Evolutionary conservation across 139 green algal genomes (phyloP).

Genomic region (Tetraselmis chui): DNA sequence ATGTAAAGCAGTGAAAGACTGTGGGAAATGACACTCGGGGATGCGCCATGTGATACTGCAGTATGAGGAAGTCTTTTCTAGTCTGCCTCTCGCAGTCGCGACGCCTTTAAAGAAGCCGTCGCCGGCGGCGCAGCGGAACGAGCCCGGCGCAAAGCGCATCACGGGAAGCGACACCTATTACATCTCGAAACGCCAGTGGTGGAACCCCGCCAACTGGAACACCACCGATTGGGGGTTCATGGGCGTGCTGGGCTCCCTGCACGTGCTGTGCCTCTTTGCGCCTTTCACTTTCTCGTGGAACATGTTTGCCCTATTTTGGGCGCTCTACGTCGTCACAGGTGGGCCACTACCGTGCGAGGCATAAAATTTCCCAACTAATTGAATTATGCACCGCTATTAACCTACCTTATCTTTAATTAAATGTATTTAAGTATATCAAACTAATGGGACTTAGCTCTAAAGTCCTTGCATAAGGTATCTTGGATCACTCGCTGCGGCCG

Average conservation of each 20-base stretch:
- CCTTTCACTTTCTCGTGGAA: background rate
- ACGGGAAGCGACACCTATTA: background rate
- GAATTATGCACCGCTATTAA: too few relatives aligned
- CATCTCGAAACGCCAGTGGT: background rate
- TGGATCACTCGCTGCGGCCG: too few relatives aligned
- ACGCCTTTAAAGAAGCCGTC: background rate
- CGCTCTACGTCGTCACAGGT: background rate
- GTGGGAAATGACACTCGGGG: too few relatives aligned
- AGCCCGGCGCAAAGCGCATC: background rate
- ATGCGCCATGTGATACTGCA: too few relatives aligned
- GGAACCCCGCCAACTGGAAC: background rate
- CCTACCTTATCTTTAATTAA: too few relatives aligned
- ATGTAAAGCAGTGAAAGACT: too few relatives aligned
- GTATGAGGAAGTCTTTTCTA: background rate
- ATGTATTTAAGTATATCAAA: too few relatives aligned
- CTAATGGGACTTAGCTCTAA: too few relatives aligned
- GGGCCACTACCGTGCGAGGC: too few relatives aligned
- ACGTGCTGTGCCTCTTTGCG: background rate
- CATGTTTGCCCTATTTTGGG: background rate
- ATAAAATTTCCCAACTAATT: too few relatives aligned
- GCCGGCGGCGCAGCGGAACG: background rate
- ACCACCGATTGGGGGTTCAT: background rate
- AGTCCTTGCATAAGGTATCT: too few relatives aligned
- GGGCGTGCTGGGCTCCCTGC: background rate
- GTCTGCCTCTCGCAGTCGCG: background rate